Conservation (phyloP, 2,329 filamentous ascomycete species). For the Chaetothyriales sp. region DNA sequence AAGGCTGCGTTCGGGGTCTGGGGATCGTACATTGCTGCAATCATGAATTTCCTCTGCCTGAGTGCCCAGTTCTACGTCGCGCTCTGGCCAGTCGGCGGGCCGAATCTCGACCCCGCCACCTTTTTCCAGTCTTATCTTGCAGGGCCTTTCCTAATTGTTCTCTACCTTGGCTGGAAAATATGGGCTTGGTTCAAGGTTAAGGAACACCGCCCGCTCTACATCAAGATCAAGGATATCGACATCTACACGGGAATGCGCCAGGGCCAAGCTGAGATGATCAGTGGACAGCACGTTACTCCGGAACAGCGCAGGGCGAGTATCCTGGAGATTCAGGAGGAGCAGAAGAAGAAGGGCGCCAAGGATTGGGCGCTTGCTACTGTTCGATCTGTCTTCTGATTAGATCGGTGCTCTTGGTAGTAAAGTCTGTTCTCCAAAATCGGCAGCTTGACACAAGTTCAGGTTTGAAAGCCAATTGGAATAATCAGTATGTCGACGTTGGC, state of each 20-base stretch:
- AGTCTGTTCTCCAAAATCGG: too few species aligned
- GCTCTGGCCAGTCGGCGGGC: conserved; percentile 53
- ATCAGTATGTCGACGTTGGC: too few species aligned
- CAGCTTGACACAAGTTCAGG: too few species aligned
- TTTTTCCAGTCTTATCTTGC: conserved; percentile 19
- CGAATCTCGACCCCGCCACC: conserved; percentile 12
- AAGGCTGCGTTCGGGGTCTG: conserved; percentile 61
- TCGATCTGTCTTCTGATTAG: background rate
- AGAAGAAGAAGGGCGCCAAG: conserved; percentile 19
- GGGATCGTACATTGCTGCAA: conserved; percentile 69
- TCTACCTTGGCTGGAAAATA: conserved; percentile 14
- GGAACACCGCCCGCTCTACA: conserved; percentile 21
- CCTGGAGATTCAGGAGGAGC: conserved; percentile 20
- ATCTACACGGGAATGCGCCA: conserved; percentile 27
- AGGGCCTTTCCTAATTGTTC: conserved; percentile 14
- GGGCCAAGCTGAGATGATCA: conserved; percentile 13
- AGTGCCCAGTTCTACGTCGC: conserved; percentile 82
- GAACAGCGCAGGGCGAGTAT: conserved; percentile 22
- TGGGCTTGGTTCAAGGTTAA: conserved; percentile 18
- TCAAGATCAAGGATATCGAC: conserved; percentile 23
- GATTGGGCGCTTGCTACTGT: conserved; percentile 1
- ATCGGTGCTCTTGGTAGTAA: too few species aligned
- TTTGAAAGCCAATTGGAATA: too few species aligned
- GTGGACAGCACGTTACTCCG: conserved; percentile 17
- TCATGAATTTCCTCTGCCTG: conserved; percentile 63